Conservation (phyloP, 352 stramenopile species). For the Pythium sukuiense region DNA sequence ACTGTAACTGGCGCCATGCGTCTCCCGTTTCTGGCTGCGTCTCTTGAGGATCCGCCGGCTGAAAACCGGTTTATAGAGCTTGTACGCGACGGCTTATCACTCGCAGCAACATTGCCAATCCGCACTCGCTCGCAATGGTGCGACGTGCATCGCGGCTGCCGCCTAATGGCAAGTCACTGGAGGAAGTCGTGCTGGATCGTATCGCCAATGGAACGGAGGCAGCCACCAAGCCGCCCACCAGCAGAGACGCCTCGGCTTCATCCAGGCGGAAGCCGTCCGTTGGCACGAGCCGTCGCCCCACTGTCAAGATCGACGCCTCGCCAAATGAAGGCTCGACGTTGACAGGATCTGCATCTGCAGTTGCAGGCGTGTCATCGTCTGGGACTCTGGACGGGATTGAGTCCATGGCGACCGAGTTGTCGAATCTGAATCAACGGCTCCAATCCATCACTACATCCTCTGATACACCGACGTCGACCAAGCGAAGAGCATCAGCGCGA, state of each 20-base stretch:
- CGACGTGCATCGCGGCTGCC: slow-evolving; percentile 53
- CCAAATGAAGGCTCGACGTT: neutral
- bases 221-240: neutral
- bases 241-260: neutral
- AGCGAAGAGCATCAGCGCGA: slow-evolving; percentile 6
- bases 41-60: neutral
- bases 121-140: slow-evolving; percentile 40
- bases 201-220: slow-evolving; percentile 27
- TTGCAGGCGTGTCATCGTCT: slow-evolving; percentile 5
- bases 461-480: neutral
- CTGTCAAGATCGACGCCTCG: neutral
- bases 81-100: neutral
- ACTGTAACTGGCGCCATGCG: neutral
- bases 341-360: neutral
- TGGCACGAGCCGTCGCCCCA: neutral
- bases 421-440: slow-evolving; percentile 29
- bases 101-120: neutral
- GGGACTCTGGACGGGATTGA: slow-evolving; percentile 25
- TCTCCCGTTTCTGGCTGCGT: neutral
- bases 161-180: slow-evolving; percentile 57
- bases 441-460: slow-evolving; percentile 16
- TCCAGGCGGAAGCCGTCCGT: slow-evolving; percentile 8
- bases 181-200: slow-evolving; percentile 66
- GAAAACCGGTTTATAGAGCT: slow-evolving; percentile 1
- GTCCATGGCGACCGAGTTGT: slow-evolving; percentile 29